Evolutionary conservation across 768 basidiomycete species (phyloP), one percentile per base, ranked within the genome.

Genomic region (Porphyrellus cyaneotinctus): DNA sequence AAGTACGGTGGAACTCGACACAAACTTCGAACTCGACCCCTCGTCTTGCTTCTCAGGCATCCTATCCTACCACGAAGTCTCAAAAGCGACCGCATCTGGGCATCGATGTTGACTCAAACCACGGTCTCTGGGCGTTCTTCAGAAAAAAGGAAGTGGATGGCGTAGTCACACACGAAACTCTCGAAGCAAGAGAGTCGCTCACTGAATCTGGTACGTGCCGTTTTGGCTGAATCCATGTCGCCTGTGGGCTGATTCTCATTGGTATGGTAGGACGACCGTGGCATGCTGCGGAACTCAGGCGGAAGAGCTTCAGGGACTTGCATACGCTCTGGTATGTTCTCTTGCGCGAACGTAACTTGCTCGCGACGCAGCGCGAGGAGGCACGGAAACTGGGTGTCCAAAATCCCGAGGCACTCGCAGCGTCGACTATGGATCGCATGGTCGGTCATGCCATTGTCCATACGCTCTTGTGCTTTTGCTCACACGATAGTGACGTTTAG

Each of bases 321-420:
- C 97, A 99, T 69, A 88, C 85, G 10, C 77, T 99, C 33, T 99
- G 97, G 95, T 97, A 95, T 67, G 78, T 97, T 43, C 74, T 92
- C 23, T 63, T 93, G 42, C 78, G 91, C 58, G 97, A 99, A 70
- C 81, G 89, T 4, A 99, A 98, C 71, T 74, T 95, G 24, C 76
- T 97, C 51, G 87, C 89, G 11, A 91, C 94, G 10, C 95, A 98
- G 69, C 78, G 74, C 56, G 88, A 88, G 58, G 92, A 94, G 64
- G 75, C 78, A 37, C 76, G 87, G 56, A 74, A 91, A 59, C 64
- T 87, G 58, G 82, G 82, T 14, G 68, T 81, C 9, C 58, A 57
- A 33, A 65, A 63, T 31, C 26, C 58, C 8, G 65, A 61, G 50
- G 54, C 62, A 35, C 64, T 70, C 30, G 56, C 68, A 43, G 65